Conservation (phyloP, 2,329 filamentous ascomycete species). For the Rutstroemia sp. region DNA sequence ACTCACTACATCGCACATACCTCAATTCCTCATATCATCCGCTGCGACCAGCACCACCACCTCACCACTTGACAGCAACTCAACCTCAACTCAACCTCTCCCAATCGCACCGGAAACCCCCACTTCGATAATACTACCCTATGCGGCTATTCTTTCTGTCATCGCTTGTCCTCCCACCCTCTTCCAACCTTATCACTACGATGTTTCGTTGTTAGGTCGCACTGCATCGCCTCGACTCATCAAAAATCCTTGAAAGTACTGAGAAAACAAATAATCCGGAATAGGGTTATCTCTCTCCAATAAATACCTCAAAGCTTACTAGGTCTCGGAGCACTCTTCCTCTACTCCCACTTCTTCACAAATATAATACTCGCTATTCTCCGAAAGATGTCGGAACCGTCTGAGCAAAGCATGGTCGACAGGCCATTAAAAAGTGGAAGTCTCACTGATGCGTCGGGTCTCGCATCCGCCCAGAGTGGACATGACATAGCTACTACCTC, state of each 20-base stretch:
- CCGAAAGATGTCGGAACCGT: neutral
- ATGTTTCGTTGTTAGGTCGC: neutral
- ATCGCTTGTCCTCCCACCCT: no score
- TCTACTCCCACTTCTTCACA: neutral
- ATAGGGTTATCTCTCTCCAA: neutral
- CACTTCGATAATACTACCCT: no score
- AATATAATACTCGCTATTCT: neutral
- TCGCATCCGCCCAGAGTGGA: neutral
- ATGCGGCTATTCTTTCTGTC: no score
- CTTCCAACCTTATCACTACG: no score
- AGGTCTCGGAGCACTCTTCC: no score
- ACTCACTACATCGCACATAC: no score
- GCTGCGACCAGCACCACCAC: no score
- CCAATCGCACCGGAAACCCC: no score
- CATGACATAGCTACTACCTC: neutral
- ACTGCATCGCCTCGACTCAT: neutral
- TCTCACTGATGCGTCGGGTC: slow-evolving; percentile 1
- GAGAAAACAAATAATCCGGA: neutral
- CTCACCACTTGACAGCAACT: no score
- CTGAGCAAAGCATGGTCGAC: slow-evolving; percentile 2
- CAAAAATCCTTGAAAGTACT: neutral
- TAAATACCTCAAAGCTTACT: neutral
- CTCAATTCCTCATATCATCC: no score
- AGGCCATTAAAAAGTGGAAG: neutral
- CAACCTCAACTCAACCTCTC: no score